Base-by-base conservation (phyloP, 2,329 filamentous ascomycete genomes). In the Colletotrichum tropicale region DNA sequence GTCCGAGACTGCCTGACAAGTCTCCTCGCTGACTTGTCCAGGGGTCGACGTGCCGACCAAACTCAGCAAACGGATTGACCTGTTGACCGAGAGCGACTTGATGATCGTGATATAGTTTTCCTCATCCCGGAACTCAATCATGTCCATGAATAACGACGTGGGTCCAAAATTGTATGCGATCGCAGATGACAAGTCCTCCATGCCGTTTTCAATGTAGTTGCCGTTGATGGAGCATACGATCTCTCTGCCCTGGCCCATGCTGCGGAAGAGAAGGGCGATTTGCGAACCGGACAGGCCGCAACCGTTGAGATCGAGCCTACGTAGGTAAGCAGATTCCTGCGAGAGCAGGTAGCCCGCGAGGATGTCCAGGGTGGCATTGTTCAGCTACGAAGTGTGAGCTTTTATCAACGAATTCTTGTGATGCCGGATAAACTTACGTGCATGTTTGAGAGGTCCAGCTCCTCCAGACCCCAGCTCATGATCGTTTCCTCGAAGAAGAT, bases 51-150 rank as follows among this genome's bases (percentile, higher is more conserved):
- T 90, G 24, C 90, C 90, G 1, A 88, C 89, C 61, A 92, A 83
- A 75, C 87, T 91, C 43, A 92, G 83, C 60, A 89, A 88, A 55
- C 87, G 82, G 60, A 92, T 88, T 6, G 87, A 86, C 15, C 82
- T 85, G 75, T 89, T 90, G n/a, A 84, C 79, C 1, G 89, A 85
- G 66, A 92, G 82, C 4, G 89, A 88, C 18, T 81, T 83, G 75
- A 91, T 81, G 6, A 92, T 84, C 69, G 85, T 86, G 70, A 89
- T 85, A 77, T 89, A 92, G 78, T 86, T 90, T 12, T 80, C 80
- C 79, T 91, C 90, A 52, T 87, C 82, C 24, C 84, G 83, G 77
- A 91, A 91, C 76, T 91, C 89, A n/a, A 91, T 83, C 89, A 91
- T 91, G 77, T 91, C 88, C 76, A 91, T 81, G 77, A 89, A 88